Evolutionary conservation across 768 basidiomycete genomes (phyloP).

Genomic region (Pholiota microspora): DNA sequence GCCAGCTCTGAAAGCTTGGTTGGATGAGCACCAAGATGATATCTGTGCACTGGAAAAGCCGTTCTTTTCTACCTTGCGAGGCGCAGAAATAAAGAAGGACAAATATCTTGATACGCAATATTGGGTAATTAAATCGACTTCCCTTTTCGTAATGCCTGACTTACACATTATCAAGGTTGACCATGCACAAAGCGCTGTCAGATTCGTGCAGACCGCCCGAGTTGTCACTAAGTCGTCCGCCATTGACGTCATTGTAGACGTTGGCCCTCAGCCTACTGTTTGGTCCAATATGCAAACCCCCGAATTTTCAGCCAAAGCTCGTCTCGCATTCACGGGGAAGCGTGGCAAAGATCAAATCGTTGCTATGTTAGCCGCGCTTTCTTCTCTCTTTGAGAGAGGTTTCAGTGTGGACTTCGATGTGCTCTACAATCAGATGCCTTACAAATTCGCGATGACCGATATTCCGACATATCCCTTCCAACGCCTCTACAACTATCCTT

Average conservation of each 20-base stretch:
- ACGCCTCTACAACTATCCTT: slow-evolving; percentile 30
- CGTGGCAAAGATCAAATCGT: slow-evolving; percentile 30
- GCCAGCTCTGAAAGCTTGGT: slow-evolving; percentile 26
- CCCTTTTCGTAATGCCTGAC: not conserved
- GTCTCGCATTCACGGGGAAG: slow-evolving; percentile 26
- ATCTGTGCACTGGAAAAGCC: slow-evolving; percentile 23
- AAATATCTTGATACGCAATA: slow-evolving; percentile 23
- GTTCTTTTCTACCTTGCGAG: slow-evolving; percentile 30
- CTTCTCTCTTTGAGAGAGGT: slow-evolving; percentile 26
- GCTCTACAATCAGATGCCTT: slow-evolving; percentile 23
- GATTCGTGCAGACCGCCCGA: slow-evolving; percentile 26
- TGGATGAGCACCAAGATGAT: slow-evolving; percentile 18
- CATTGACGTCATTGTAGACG: slow-evolving; percentile 28
- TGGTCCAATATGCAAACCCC: slow-evolving; percentile 30
- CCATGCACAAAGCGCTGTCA: slow-evolving; percentile 31
- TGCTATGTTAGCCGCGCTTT: slow-evolving; percentile 27
- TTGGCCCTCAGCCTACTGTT: slow-evolving; percentile 32
- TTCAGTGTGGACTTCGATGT: slow-evolving; percentile 23
- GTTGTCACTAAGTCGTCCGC: slow-evolving; percentile 19
- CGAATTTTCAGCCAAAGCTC: slow-evolving; percentile 19
- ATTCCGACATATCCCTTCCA: slow-evolving; percentile 37
- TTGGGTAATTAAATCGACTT: slow-evolving; percentile 25
- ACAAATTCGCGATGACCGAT: slow-evolving; percentile 22
- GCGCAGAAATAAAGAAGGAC: slow-evolving; percentile 21
- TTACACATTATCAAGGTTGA: slow-evolving; percentile 22